Percentiles rank a stretch among this genome's conserved stretches.
Evolutionary conservation across 192 early-diverging fungal species (phyloP).

Genomic region (Coemansia umbellata): DNA sequence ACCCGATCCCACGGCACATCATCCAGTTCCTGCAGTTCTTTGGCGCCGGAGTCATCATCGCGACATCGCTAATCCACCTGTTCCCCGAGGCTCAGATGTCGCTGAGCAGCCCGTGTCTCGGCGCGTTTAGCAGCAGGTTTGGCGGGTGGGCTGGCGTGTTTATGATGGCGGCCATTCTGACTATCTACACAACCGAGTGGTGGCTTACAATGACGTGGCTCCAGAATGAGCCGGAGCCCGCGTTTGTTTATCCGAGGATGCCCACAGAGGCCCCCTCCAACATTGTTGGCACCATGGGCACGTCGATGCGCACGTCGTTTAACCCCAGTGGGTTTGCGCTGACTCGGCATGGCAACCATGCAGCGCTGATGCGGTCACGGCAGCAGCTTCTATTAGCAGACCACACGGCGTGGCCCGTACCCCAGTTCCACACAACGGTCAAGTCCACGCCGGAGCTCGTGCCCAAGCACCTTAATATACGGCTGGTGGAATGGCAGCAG

Average conservation of each 20-base stretch:
- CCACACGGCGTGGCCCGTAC: too few relatives aligned
- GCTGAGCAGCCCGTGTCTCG: conserved; percentile 55
- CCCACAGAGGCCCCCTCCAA: conserved; percentile 21
- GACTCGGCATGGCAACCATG: conserved; percentile 38
- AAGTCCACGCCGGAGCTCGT: conserved; percentile 47
- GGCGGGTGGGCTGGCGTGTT: conserved; percentile 56
- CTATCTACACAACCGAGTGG: conserved; percentile 63
- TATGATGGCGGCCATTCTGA: conserved; percentile 57
- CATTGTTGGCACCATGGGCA: neutral
- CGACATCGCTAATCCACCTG: conserved; percentile 74
- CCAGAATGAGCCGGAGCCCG: conserved; percentile 7
- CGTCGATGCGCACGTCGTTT: neutral
- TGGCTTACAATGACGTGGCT: conserved; percentile 39
- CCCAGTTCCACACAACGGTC: too few relatives aligned
- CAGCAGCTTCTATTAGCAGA: too few relatives aligned
- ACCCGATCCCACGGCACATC: conserved; percentile 26
- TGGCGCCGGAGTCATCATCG: conserved; percentile 66
- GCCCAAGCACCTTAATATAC: conserved; percentile 12
- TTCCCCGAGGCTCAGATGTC: conserved; percentile 54
- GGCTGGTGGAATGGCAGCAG: conserved; percentile 5
- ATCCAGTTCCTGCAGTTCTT: conserved; percentile 55
- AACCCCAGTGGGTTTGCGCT: conserved; percentile 21
- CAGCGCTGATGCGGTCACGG: conserved; percentile 33
- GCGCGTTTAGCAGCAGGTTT: conserved; percentile 42
- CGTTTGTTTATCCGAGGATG: neutral